Evolutionary conservation across 2,329 filamentous ascomycete species (phyloP).

Genomic region (Cladosporium phlei): DNA sequence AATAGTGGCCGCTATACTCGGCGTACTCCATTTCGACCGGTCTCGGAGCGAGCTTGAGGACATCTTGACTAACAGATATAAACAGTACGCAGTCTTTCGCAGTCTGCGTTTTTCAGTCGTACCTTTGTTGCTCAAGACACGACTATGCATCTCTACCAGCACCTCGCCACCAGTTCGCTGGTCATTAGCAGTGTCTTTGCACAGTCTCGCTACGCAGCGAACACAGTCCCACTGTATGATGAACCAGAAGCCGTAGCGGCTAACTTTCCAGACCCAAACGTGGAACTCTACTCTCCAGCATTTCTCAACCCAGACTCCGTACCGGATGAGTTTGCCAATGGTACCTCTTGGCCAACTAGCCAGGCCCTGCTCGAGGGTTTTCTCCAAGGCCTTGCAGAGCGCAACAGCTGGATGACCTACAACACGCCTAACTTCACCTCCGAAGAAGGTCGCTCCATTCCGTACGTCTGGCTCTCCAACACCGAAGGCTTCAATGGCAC

Average conservation of each 20-base stretch:
- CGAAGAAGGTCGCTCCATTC: conserved; percentile 33
- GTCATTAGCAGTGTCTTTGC: not conserved
- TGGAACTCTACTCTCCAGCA: conserved; percentile 30
- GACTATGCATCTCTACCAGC: not conserved
- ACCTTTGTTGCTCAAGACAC: not conserved
- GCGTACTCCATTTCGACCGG: not conserved
- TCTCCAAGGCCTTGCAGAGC: conserved; percentile 26
- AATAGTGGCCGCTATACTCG: not conserved
- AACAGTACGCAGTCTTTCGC: not conserved
- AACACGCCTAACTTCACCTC: conserved; percentile 26
- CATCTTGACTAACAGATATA: not conserved
- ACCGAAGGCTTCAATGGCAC: conserved; percentile 14
- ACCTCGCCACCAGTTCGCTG: not conserved
- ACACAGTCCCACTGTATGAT: not conserved
- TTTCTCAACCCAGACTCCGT: conserved; percentile 29
- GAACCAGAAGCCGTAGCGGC: conserved; percentile 22
- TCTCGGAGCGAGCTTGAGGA: not conserved
- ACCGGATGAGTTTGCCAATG: conserved; percentile 27
- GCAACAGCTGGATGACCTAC: conserved; percentile 33
- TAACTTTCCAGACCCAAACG: conserved; percentile 32
- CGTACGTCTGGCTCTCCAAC: conserved; percentile 29
- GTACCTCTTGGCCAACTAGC: conserved; percentile 32
- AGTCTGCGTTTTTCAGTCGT: not conserved
- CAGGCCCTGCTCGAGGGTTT: conserved; percentile 26
- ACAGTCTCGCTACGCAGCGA: conserved; percentile 1